phyloP scores from a whole-genome alignment of 208 protist genomes.

The Pavlovales sp. region DNA sequence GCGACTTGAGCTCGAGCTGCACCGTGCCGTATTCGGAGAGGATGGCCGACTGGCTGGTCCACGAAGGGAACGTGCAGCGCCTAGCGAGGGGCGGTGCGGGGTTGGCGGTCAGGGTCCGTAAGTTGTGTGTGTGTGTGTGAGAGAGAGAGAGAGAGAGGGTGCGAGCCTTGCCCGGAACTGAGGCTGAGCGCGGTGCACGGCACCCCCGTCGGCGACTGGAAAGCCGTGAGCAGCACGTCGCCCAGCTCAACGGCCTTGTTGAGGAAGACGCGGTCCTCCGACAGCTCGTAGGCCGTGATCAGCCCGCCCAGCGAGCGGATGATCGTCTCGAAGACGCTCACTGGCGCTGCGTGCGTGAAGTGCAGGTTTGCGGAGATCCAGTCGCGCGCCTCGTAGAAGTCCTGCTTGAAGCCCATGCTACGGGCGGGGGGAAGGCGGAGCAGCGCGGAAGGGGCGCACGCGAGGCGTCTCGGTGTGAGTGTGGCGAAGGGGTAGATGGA shows the following conservation, averaged over 20 bases:
- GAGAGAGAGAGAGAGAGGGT: too few relatives aligned
- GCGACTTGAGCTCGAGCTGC: conserved; percentile 71
- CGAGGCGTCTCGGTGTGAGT: too few relatives aligned
- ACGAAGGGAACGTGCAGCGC: conserved; percentile 32
- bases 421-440: too few relatives aligned
- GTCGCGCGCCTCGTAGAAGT: conserved; percentile 59
- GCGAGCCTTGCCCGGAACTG: too few relatives aligned
- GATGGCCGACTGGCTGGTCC: conserved; percentile 39
- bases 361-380: conserved; percentile 58
- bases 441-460: too few relatives aligned
- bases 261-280: conserved; percentile 43
- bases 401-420: conserved; percentile 65
- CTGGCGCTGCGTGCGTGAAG: neutral
- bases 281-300: conserved; percentile 68
- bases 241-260: conserved; percentile 47
- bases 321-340: conserved; percentile 67
- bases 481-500: too few relatives aligned
- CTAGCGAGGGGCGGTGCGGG: too few relatives aligned
- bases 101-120: too few relatives aligned
- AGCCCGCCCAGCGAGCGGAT: conserved; percentile 73
- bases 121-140: too few relatives aligned
- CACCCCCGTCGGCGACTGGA: conserved; percentile 29
- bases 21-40: conserved; percentile 68
- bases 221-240: conserved; percentile 62
- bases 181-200: conserved; percentile 34